phyloP scores from a whole-genome alignment of 257 asterid genomes.

The Nicotiana noctiflora region DNA sequence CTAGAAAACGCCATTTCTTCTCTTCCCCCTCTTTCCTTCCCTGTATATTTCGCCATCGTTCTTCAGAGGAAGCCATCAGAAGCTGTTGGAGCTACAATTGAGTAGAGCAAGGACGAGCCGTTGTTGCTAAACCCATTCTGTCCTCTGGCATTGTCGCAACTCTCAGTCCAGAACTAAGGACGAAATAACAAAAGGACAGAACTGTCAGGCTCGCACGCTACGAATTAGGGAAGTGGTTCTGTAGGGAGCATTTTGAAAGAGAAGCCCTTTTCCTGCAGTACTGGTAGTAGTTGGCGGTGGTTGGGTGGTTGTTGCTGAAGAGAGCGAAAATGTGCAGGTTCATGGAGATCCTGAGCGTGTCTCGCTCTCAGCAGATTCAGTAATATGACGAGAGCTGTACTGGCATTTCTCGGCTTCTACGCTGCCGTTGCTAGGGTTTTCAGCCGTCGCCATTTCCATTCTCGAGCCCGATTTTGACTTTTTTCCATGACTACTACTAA shows the following conservation, averaged over 20 bases:
- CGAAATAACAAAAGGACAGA: background rate
- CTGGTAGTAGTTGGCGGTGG: conserved; percentile 1
- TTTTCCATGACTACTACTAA: conserved; percentile 63
- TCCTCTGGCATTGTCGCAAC: background rate
- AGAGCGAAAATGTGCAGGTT: conserved; percentile 8
- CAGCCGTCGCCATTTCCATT: background rate
- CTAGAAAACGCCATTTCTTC: conserved; percentile 18
- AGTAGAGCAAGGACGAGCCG: background rate
- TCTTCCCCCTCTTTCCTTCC: background rate
- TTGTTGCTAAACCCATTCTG: background rate
- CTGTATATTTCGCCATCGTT: background rate
- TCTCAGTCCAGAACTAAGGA: background rate
- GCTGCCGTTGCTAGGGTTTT: conserved; percentile 1
- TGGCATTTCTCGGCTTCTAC: background rate
- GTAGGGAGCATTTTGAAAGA: background rate
- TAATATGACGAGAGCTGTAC: background rate
- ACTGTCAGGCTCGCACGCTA: background rate
- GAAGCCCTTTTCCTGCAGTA: background rate
- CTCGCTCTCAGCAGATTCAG: conserved; percentile 7
- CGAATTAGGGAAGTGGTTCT: background rate
- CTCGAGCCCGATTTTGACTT: background rate
- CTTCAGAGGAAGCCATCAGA: background rate
- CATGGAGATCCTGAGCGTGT: conserved; percentile 4
- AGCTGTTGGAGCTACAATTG: background rate
- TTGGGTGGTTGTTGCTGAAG: background rate